These are phyloP conservation scores for Penicillium atrosanguineum DNA, from an alignment of 495 filamentous ascomycete genomes.

Conservation along the genomic window DNA sequence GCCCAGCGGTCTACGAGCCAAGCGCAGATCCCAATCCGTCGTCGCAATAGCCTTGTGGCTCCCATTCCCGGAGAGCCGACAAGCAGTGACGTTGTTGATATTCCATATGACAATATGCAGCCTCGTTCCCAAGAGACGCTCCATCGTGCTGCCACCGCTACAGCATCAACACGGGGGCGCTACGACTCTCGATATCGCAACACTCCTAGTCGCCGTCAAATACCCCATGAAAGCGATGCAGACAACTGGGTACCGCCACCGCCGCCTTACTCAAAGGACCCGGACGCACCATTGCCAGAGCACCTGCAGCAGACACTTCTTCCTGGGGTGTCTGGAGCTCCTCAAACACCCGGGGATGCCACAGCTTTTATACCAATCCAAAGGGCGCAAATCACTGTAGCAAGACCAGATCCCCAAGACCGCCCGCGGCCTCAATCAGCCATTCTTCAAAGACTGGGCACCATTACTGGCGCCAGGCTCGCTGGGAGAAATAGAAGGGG, in stretches of 20 bases:
- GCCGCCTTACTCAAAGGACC: slow-evolving; percentile 76
- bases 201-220: slow-evolving; percentile 28
- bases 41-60: slow-evolving; percentile 26
- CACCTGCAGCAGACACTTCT: slow-evolving; percentile 42
- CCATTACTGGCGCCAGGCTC: slow-evolving; percentile 25
- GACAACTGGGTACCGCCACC: slow-evolving; percentile 93
- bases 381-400: slow-evolving; percentile 25
- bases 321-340: slow-evolving; percentile 21
- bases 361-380: slow-evolving; percentile 11
- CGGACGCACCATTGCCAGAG: slow-evolving; percentile 59
- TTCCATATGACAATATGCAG: slow-evolving; percentile 73
- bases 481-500: slow-evolving; percentile 22
- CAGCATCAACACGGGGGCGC: slow-evolving; percentile 63
- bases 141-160: slow-evolving; percentile 75
- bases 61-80: slow-evolving; percentile 19
- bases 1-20: slow-evolving; percentile 11
- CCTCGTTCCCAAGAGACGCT: slow-evolving; percentile 75
- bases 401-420: slow-evolving; percentile 16
- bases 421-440: slow-evolving; percentile 25
- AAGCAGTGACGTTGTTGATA: slow-evolving; percentile 27
- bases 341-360: neutral
- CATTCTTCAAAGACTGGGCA: slow-evolving; percentile 32
- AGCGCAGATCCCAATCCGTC: slow-evolving; percentile 10
- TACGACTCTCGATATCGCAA: slow-evolving; percentile 47
- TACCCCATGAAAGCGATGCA: slow-evolving; percentile 85